phyloP scores from a whole-genome alignment of 441 rosid genomes.

The Adansonia rubrostipa region DNA sequence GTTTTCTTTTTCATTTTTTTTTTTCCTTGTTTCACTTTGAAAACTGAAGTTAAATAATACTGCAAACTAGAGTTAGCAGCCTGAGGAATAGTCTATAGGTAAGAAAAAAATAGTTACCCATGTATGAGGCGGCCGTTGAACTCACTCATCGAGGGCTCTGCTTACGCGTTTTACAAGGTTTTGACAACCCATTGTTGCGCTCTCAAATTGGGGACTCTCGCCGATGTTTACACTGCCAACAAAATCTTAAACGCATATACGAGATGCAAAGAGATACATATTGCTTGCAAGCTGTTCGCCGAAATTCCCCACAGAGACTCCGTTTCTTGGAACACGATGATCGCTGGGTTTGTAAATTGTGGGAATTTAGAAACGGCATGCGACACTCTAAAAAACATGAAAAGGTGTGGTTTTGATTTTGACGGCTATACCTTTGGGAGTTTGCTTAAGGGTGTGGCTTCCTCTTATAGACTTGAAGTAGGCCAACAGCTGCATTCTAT shows the following conservation, averaged over 20 bases:
- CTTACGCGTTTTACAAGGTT: conserved; percentile 39
- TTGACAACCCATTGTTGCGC: conserved; percentile 48
- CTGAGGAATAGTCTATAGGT: background rate
- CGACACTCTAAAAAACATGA: conserved; percentile 49
- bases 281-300: conserved; percentile 61
- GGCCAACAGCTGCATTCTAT: conserved; percentile 66
- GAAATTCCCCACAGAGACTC: conserved; percentile 60
- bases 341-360: conserved; percentile 58
- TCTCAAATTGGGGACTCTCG: conserved; percentile 47
- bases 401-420: conserved; percentile 36
- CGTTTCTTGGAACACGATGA: conserved; percentile 78
- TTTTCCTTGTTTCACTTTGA: too few species aligned
- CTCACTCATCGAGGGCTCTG: conserved; percentile 29
- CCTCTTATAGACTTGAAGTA: conserved; percentile 41
- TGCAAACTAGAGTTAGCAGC: background rate
- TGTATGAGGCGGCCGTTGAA: conserved; percentile 42
- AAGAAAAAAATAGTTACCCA: conserved; percentile 21
- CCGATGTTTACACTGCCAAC: conserved; percentile 57
- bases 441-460: conserved; percentile 67
- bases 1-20: too few species aligned
- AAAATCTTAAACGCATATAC: conserved; percentile 43
- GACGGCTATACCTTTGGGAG: conserved; percentile 69
- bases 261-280: conserved; percentile 31
- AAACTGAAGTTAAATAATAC: background rate
- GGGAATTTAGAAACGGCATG: conserved; percentile 46